Evolutionary conservation across 352 stramenopile species (phyloP).

Genomic region (Globisporangium emineosum): DNA sequence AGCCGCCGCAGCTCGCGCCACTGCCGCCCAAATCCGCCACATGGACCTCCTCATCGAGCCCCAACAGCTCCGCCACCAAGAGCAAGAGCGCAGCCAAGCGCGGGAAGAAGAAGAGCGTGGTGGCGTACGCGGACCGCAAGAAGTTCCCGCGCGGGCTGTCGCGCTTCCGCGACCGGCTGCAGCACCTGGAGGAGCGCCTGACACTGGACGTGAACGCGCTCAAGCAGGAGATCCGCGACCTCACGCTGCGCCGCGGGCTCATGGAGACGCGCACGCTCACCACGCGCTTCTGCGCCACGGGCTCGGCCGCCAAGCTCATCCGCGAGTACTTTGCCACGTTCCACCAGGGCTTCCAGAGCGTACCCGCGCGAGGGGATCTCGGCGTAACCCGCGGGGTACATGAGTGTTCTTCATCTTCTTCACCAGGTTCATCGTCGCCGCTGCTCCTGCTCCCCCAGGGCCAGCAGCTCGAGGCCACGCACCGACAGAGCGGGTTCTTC

Average conservation of each 20-base stretch:
- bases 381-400: background rate
- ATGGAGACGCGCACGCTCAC: conserved; percentile 9
- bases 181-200: conserved; percentile 21
- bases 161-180: conserved; percentile 26
- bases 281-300: conserved; percentile 8
- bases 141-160: conserved; percentile 11
- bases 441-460: background rate
- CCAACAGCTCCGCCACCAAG: background rate
- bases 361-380: background rate
- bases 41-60: background rate
- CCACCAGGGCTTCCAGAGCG: conserved; percentile 17
- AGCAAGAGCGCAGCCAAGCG: background rate
- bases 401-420: background rate
- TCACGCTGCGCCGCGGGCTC: conserved; percentile 19
- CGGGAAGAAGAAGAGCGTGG: background rate
- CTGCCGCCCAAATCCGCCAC: background rate
- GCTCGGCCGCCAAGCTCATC: conserved; percentile 14
- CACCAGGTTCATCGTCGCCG: background rate
- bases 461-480: conserved; percentile 6
- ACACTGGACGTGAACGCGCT: conserved; percentile 28
- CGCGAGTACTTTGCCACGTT: conserved; percentile 27
- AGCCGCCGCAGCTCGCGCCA: conserved; percentile 6
- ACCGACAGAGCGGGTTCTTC: conserved; percentile 19
- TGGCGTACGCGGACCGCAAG: conserved; percentile 11
- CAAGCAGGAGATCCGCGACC: conserved; percentile 24